Percentiles rank a stretch among this genome's conserved stretches.
Conservation (phyloP, 768 basidiomycete species). For the Dioszegia aurantiaca region DNA sequence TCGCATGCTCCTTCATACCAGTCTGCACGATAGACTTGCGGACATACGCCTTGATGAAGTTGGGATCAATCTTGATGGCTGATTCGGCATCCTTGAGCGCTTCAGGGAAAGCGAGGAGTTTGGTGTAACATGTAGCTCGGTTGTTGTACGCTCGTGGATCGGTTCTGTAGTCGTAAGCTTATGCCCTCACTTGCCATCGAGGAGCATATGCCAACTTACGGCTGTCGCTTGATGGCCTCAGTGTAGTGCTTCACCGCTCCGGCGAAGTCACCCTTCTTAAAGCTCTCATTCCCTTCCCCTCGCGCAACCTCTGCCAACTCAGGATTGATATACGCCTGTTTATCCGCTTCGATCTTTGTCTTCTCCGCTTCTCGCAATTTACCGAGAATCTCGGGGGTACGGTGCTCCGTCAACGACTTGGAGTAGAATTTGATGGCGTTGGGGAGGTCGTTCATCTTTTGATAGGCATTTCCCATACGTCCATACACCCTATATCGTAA, state of each 20-base stretch:
- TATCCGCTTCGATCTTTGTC: conserved; percentile 70
- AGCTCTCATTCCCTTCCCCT: conserved; percentile 86
- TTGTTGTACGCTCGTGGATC: conserved; percentile 96
- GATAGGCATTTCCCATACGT: conserved; percentile 79
- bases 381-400: conserved; percentile 84
- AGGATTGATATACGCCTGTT: conserved; percentile 81
- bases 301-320: conserved; percentile 75
- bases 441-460: conserved; percentile 69
- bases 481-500: conserved; percentile 64
- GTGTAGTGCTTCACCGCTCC: conserved; percentile 86
- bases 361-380: conserved; percentile 84
- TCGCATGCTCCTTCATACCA: conserved; percentile 86
- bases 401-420: conserved; percentile 93
- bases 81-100: conserved; percentile 93
- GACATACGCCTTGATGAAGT: conserved; percentile 92
- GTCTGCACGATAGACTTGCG: conserved; percentile 82
- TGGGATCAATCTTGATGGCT: conserved; percentile 85
- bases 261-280: conserved; percentile 82
- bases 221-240: conserved; percentile 95
- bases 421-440: conserved; percentile 86
- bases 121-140: conserved; percentile 95
- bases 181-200: not conserved
- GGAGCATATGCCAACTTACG: conserved; percentile 50
- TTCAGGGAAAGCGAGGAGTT: conserved; percentile 87
- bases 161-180: conserved; percentile 29